Conservation (phyloP, 2,329 filamentous ascomycete species). For the Huntiella savannae region DNA sequence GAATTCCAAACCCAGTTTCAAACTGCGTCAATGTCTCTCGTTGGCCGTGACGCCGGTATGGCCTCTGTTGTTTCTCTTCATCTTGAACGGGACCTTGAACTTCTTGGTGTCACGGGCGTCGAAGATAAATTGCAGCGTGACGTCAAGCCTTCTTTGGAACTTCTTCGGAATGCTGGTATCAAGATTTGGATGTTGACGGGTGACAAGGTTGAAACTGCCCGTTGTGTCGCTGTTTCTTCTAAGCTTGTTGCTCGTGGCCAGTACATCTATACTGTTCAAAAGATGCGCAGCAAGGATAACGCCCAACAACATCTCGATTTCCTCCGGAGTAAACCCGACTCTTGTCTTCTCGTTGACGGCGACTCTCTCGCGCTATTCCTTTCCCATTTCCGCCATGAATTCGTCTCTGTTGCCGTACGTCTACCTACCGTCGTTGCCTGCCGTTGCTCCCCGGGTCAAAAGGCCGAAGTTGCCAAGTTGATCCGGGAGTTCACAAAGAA, state of each 20-base stretch:
- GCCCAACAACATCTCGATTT: conserved; percentile 81
- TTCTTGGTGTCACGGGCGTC: conserved; percentile 92
- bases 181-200: conserved; percentile 99
- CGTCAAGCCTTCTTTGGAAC: conserved; percentile 85
- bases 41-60: conserved; percentile 65
- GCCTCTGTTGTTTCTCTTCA: conserved; percentile 59
- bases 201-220: conserved; percentile 93
- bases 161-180: conserved; percentile 89
- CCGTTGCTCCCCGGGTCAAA: conserved; percentile 90
- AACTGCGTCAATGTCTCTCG: conserved; percentile 62
- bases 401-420: conserved; percentile 72
- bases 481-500: conserved; percentile 88
- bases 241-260: conserved; percentile 87
- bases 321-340: conserved; percentile 68
- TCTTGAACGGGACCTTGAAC: conserved; percentile 73
- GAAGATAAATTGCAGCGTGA: conserved; percentile 93
- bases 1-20: conserved; percentile 60
- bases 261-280: conserved; percentile 84
- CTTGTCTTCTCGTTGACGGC: conserved; percentile 82
- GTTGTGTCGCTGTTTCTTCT: conserved; percentile 86
- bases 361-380: conserved; percentile 75
- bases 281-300: conserved; percentile 63
- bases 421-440: conserved; percentile 89
- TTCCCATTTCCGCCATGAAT: conserved; percentile 61
- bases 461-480: conserved; percentile 78